Evolutionary conservation across 371 early-diverging fungal species (phyloP).

Genomic region (Basidiobolus meristosporus): DNA sequence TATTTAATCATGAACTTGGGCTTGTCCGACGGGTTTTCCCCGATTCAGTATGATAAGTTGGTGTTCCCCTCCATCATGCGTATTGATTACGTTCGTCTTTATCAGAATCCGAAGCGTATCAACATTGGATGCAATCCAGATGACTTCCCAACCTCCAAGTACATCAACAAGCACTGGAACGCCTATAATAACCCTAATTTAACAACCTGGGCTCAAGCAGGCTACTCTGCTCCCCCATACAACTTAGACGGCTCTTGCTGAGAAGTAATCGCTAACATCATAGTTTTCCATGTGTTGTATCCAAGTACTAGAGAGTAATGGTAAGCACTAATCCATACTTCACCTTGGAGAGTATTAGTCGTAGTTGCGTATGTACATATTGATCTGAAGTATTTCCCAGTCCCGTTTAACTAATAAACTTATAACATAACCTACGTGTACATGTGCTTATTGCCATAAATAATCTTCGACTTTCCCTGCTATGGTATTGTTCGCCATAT

Average conservation of each 20-base stretch:
- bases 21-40: conserved; percentile 16
- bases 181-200: conserved; percentile 8
- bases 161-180: conserved; percentile 14
- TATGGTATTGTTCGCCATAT: no score
- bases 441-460: no score
- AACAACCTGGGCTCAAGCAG: conserved; percentile 7
- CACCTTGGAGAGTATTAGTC: no score
- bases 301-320: no score
- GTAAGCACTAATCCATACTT: no score
- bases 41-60: conserved; percentile 11
- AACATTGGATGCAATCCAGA: conserved; percentile 23
- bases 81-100: conserved; percentile 24
- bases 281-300: no score
- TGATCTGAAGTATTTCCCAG: no score
- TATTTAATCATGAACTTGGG: conserved; percentile 17
- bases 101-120: conserved; percentile 24
- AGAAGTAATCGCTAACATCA: background rate
- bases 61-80: conserved; percentile 20
- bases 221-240: conserved; percentile 5
- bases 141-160: conserved; percentile 21
- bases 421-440: no score
- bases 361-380: no score
- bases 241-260: background rate
- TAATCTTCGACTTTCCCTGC: no score
- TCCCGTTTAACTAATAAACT: no score